These are phyloP conservation scores for Symbiodinium pilosum DNA, from an alignment of 73 alveolate species.

Conservation along the genomic window DNA sequence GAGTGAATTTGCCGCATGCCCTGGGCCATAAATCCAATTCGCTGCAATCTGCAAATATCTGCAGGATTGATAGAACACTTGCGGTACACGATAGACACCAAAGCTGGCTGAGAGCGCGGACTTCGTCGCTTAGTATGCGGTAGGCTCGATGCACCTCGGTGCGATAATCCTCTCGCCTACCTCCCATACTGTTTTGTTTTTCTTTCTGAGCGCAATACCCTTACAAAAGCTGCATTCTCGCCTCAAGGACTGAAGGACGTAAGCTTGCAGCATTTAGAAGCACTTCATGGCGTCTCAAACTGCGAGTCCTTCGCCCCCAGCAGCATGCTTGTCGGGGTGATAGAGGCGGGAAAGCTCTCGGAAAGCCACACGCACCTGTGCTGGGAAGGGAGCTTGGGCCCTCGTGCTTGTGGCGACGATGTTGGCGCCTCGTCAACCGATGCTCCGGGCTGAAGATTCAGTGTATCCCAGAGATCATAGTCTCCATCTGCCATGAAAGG, in stretches of 20 bases:
- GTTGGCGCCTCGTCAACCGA: constrained; percentile 72
- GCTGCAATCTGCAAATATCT: no score
- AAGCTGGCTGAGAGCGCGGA: no score
- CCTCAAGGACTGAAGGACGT: not conserved
- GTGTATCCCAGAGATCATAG: constrained; percentile 84
- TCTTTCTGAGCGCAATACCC: not conserved
- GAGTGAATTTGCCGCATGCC: no score
- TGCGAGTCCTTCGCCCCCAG: not conserved
- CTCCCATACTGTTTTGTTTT: not conserved
- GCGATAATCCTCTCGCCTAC: not conserved
- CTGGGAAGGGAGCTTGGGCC: not conserved
- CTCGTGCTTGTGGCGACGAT: no score
- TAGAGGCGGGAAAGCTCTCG: constrained; percentile 65
- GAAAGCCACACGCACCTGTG: constrained; percentile 72
- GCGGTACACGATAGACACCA: no score
- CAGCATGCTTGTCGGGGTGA: constrained; percentile 70
- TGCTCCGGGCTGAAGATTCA: constrained; percentile 72
- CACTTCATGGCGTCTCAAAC: not conserved
- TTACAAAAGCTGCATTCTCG: constrained; percentile 74
- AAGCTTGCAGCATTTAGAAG: not conserved
- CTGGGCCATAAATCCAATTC: no score
- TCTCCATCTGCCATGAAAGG: constrained; percentile 72
- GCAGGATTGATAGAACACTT: no score
- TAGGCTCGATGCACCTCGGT: constrained; percentile 78
- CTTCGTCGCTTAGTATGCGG: constrained; percentile 70